phyloP scores from a whole-genome alignment of 78 protist species.

The Pelomyxa schiedti region DNA sequence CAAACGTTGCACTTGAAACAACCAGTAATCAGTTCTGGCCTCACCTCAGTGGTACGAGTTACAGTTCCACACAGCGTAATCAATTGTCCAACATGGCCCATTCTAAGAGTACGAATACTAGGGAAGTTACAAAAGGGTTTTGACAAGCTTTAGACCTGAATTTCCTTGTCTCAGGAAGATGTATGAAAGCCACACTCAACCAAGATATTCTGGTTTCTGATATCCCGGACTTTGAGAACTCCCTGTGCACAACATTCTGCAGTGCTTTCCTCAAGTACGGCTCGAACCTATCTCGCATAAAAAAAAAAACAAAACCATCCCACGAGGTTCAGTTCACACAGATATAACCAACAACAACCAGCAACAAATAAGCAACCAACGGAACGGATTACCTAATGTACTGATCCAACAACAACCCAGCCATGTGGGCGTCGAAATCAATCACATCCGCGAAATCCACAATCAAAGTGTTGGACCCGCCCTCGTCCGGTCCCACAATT shows the following conservation, averaged over 20 bases:
- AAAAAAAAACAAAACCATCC: no score
- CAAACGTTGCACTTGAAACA: conserved; percentile 83
- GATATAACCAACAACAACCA: neutral
- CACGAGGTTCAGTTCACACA: neutral
- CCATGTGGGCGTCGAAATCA: neutral
- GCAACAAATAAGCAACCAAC: neutral
- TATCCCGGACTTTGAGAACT: neutral
- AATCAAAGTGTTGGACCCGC: neutral
- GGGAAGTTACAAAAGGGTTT: neutral
- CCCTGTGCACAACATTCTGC: neutral
- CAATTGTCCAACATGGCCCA: conserved; percentile 60
- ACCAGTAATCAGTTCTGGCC: conserved; percentile 93
- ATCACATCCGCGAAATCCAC: neutral
- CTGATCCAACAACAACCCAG: no score
- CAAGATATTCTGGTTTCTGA: neutral
- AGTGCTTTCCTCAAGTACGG: conserved; percentile 6
- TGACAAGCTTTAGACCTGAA: neutral
- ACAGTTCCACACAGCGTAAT: conserved; percentile 85
- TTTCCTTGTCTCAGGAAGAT: neutral
- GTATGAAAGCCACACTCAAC: neutral
- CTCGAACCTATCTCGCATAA: neutral
- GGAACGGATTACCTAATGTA: no score
- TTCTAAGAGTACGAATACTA: conserved; percentile 56
- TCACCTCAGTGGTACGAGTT: conserved; percentile 89
- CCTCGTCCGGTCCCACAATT: no score